Percentiles rank a stretch among this genome's conserved stretches.
These are phyloP conservation scores for Ambrosiella cleistominuta DNA, from an alignment of 2,329 filamentous ascomycete genomes.

Conservation along the genomic window DNA sequence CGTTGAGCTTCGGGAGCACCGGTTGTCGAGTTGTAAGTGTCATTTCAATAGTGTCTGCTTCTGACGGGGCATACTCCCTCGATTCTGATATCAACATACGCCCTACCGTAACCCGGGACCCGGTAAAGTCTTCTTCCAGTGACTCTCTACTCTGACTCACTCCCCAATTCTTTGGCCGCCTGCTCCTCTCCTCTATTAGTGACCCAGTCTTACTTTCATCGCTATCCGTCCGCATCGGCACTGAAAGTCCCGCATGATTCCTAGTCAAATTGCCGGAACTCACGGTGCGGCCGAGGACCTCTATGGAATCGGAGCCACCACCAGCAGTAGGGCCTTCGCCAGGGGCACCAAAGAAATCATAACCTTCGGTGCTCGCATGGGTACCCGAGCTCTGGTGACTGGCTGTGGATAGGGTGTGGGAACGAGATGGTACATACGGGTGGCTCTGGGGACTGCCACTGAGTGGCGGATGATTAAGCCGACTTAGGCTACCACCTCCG, in stretches of 20 bases:
- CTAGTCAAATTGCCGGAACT: conserved; percentile 2
- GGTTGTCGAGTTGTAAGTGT: conserved; percentile 6
- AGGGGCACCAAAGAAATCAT: conserved; percentile 49
- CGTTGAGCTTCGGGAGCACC: too few species aligned
- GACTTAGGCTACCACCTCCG: too few species aligned
- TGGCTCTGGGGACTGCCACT: conserved; percentile 25
- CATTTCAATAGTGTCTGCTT: conserved; percentile 6
- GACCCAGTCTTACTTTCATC: too few species aligned
- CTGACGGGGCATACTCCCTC: neutral
- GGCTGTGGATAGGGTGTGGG: conserved; percentile 27
- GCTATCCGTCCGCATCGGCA: neutral
- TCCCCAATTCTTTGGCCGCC: too few species aligned
- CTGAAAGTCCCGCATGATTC: neutral
- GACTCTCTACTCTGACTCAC: neutral
- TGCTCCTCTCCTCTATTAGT: neutral
- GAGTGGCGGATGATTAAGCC: conserved; percentile 6
- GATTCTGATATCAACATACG: too few species aligned
- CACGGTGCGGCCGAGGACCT: neutral
- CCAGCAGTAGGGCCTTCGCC: conserved; percentile 30
- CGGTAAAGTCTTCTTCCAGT: neutral
- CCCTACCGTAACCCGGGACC: neutral
- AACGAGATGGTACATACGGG: conserved; percentile 26
- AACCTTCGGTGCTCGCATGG: conserved; percentile 38
- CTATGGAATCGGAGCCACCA: conserved; percentile 26
- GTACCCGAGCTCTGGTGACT: conserved; percentile 32